These are phyloP conservation scores for Nyssa sinensis DNA, from an alignment of 148 eudicot species.

Conservation along the genomic window DNA sequence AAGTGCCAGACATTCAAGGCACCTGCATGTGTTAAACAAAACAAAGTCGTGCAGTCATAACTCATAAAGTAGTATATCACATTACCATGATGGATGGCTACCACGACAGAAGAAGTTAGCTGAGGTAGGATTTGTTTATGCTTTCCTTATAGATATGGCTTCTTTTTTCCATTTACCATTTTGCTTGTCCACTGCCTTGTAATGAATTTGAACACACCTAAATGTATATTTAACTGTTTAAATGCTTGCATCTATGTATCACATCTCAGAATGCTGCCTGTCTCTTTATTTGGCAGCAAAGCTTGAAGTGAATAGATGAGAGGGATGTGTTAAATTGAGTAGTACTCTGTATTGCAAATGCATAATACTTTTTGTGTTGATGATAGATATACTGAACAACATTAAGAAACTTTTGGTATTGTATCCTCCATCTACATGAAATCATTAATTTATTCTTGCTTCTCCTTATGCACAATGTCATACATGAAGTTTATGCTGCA, in stretches of 20 bases:
- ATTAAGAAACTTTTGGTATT: neutral
- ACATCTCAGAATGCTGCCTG: constrained; percentile 9
- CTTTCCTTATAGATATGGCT: constrained; percentile 37
- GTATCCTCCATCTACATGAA: no score
- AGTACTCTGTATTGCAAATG: neutral
- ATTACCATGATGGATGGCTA: constrained; percentile 20
- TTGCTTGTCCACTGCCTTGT: constrained; percentile 32
- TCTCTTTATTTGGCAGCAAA: constrained; percentile 4
- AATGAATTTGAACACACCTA: constrained; percentile 35
- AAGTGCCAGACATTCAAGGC: constrained; percentile 81
- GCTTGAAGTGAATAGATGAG: constrained; percentile 5
- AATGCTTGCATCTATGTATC: constrained; percentile 23
- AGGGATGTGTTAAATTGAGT: constrained; percentile 26
- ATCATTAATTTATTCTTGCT: neutral
- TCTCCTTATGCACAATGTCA: neutral
- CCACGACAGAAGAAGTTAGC: constrained; percentile 24
- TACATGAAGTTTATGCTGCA: neutral
- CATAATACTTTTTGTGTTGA: neutral
- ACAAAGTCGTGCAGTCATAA: constrained; percentile 76
- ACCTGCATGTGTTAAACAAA: constrained; percentile 61
- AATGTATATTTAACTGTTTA: constrained; percentile 40
- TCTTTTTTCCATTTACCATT: constrained; percentile 10
- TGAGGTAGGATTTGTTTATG: constrained; percentile 44
- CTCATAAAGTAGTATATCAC: constrained; percentile 37
- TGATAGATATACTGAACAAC: neutral